Conservation (phyloP, 1,284 basidiomycete genomes). For the Ustilago hordei region DNA sequence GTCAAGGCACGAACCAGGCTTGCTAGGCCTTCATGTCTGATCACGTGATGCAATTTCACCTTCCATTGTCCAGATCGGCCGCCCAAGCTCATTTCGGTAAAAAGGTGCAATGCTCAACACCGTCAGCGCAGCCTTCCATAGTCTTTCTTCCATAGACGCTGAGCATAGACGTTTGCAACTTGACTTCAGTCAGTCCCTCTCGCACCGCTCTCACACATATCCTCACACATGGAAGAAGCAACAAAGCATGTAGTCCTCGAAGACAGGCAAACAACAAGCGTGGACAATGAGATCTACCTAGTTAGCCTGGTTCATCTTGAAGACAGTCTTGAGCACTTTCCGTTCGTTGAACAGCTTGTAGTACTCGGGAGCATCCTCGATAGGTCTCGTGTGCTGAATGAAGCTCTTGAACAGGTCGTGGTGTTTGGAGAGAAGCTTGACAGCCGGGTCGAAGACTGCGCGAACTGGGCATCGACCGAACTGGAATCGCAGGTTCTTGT, state of each 20-base stretch:
- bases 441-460: constrained; percentile 60
- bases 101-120: neutral
- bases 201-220: too few species aligned
- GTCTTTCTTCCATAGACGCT: too few species aligned
- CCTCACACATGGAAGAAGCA: too few species aligned
- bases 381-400: constrained; percentile 61
- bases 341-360: constrained; percentile 64
- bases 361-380: constrained; percentile 62
- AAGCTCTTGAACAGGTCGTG: constrained; percentile 62
- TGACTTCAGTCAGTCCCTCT: too few species aligned
- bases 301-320: constrained; percentile 43
- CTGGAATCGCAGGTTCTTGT: constrained; percentile 79
- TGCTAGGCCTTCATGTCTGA: neutral
- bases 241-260: too few species aligned
- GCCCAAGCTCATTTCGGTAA: neutral
- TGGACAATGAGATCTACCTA: neutral
- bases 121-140: neutral
- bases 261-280: neutral
- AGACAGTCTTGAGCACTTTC: constrained; percentile 54
- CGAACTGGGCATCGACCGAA: constrained; percentile 85
- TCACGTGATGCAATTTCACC: neutral
- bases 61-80: neutral
- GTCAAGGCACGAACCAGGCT: too few species aligned
- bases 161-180: too few species aligned
- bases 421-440: constrained; percentile 59